These are phyloP conservation scores for Hyphodiscus sp. DNA, from an alignment of 2,329 filamentous ascomycete genomes.

Conservation along the genomic window DNA sequence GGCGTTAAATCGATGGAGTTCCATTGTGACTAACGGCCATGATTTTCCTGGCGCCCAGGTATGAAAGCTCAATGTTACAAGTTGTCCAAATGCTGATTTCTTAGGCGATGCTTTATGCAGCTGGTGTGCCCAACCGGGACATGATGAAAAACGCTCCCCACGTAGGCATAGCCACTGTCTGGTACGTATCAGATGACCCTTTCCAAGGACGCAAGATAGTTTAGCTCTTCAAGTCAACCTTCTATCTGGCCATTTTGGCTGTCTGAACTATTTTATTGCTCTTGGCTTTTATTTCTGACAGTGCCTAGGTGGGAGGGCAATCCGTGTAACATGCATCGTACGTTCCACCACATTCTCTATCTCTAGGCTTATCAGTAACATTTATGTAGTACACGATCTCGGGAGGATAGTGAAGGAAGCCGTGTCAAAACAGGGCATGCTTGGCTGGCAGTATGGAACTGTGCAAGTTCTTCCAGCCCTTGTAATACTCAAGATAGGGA, in stretches of 20 bases:
- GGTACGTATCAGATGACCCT: constrained; percentile 36
- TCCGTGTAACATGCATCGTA: constrained; percentile 69
- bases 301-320: constrained; percentile 75
- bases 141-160: constrained; percentile 89
- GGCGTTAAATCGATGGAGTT: constrained; percentile 81
- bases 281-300: neutral
- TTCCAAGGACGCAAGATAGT: neutral
- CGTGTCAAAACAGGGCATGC: constrained; percentile 75
- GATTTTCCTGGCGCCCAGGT: constrained; percentile 73
- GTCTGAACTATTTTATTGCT: neutral
- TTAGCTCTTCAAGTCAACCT: neutral
- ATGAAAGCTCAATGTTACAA: constrained; percentile 16
- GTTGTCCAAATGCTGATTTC: neutral
- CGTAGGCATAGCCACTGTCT: constrained; percentile 84
- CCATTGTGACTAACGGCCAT: constrained; percentile 60
- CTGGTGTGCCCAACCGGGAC: constrained; percentile 75
- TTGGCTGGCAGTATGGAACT: constrained; percentile 51
- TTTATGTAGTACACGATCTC: constrained; percentile 64
- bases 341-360: constrained; percentile 2
- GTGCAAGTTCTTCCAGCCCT: constrained; percentile 1
- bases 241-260: neutral
- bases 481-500: neutral
- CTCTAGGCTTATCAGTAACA: neutral
- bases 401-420: constrained; percentile 82
- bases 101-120: constrained; percentile 90